phyloP scores from a whole-genome alignment of 2,329 filamentous ascomycete species.

The Phialemoniopsis sp. region DNA sequence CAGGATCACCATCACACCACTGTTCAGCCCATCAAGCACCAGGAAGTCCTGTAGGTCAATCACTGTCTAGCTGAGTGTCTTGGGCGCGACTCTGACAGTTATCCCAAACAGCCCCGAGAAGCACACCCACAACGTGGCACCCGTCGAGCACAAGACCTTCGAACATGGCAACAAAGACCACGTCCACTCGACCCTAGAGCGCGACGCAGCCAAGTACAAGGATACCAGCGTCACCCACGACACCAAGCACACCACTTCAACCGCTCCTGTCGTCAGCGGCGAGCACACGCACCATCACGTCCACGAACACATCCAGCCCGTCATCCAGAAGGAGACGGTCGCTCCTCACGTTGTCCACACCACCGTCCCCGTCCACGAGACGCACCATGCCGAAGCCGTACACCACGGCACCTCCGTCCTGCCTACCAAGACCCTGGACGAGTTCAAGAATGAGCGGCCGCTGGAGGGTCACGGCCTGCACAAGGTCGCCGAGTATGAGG shows the following conservation, averaged over 20 bases:
- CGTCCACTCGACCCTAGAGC: constrained; percentile 39
- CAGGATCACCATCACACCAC: constrained; percentile 71
- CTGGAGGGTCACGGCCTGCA: constrained; percentile 50
- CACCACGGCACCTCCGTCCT: constrained; percentile 63
- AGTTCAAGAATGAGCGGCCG: constrained; percentile 52
- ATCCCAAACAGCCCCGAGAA: constrained; percentile 35
- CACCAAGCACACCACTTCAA: constrained; percentile 42
- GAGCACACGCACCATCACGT: constrained; percentile 55
- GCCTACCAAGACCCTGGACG: constrained; percentile 58
- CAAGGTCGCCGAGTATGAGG: constrained; percentile 49
- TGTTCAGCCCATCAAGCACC: constrained; percentile 52
- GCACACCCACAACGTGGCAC: constrained; percentile 54
- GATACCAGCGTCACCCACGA: constrained; percentile 41
- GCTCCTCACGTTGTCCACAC: constrained; percentile 67
- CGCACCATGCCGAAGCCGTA: constrained; percentile 62
- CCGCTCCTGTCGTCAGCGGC: constrained; percentile 46
- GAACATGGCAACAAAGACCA: constrained; percentile 54
- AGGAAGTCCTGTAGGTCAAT: constrained; percentile 34
- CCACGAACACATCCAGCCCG: constrained; percentile 66
- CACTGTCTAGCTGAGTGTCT: not conserved
- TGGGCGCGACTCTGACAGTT: no score
- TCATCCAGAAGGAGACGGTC: constrained; percentile 66
- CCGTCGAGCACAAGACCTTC: constrained; percentile 56
- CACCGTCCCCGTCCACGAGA: constrained; percentile 68
- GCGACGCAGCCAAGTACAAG: constrained; percentile 51